These are phyloP conservation scores for Dactylonectria estremocensis DNA, from an alignment of 2,329 filamentous ascomycete genomes.

Conservation along the genomic window DNA sequence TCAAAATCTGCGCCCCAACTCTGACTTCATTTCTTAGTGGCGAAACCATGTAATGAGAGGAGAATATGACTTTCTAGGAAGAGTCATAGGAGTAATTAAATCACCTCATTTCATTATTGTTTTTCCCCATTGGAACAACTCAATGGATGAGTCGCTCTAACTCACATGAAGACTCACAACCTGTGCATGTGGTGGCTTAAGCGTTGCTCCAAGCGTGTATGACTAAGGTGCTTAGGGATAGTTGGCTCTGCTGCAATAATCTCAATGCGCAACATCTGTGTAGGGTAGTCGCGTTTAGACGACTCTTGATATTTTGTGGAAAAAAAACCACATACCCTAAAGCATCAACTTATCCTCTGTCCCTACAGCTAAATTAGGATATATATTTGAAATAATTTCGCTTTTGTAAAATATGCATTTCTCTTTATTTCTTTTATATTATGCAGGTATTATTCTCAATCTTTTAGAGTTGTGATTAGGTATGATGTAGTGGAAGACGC, in stretches of 20 bases:
- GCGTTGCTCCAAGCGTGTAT: background rate
- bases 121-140: constrained; percentile 1
- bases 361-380: no score
- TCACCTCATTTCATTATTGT: constrained; percentile 3
- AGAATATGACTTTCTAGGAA: constrained; percentile 7
- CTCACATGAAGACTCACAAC: constrained; percentile 14
- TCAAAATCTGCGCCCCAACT: constrained; percentile 5
- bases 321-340: no score
- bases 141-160: constrained; percentile 1
- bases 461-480: no score
- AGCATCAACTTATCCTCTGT: no score
- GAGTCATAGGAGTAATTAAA: constrained; percentile 29
- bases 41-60: constrained; percentile 21
- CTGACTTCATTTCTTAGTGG: constrained; percentile 14
- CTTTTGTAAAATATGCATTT: no score
- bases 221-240: background rate
- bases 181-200: background rate
- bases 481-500: no score
- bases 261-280: background rate
- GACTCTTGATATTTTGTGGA: no score
- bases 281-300: background rate
- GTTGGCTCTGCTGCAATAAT: background rate
- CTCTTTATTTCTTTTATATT: no score
- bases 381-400: no score
- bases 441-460: no score